These are phyloP conservation scores for Diaporthe ampelina DNA, from an alignment of 2,329 filamentous ascomycete species.

Conservation along the genomic window DNA sequence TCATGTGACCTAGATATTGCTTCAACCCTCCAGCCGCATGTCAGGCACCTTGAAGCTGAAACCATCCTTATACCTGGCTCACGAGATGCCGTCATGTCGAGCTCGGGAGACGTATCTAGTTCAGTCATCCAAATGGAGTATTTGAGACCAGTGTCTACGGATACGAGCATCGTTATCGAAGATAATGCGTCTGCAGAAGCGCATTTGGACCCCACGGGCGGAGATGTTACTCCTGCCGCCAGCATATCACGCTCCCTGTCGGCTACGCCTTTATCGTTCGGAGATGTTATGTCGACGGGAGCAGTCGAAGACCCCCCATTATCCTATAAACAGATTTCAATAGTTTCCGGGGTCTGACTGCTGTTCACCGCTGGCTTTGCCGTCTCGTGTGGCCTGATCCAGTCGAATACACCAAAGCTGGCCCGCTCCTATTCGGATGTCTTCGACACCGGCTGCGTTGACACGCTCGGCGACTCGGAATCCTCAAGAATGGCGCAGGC, in stretches of 20 bases:
- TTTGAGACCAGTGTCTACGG: not conserved
- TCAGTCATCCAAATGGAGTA: not conserved
- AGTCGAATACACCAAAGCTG: not conserved
- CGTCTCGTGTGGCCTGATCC: not conserved
- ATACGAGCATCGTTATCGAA: not conserved
- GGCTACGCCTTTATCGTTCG: not conserved
- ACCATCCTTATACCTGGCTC: not conserved
- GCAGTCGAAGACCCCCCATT: fast-evolving
- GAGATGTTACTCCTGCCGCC: not conserved
- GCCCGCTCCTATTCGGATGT: not conserved
- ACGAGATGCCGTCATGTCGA: not conserved
- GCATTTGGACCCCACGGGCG: not conserved
- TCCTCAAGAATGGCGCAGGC: not conserved
- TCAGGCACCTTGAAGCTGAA: too few relatives aligned
- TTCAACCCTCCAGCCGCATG: too few relatives aligned
- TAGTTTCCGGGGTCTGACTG: not conserved
- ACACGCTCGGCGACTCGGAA: not conserved
- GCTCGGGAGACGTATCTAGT: too few relatives aligned
- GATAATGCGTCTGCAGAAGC: too few relatives aligned
- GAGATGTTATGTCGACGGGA: fast-evolving
- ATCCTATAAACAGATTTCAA: not conserved
- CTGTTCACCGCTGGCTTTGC: not conserved
- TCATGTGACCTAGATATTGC: too few relatives aligned
- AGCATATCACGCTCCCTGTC: not conserved
- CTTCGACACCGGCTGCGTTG: not conserved